A percentile compares a stretch with the other conserved stretches of the same genome.
These are phyloP conservation scores for Tephrocybe sp. DNA, from an alignment of 768 basidiomycete species.

Conservation along the genomic window DNA sequence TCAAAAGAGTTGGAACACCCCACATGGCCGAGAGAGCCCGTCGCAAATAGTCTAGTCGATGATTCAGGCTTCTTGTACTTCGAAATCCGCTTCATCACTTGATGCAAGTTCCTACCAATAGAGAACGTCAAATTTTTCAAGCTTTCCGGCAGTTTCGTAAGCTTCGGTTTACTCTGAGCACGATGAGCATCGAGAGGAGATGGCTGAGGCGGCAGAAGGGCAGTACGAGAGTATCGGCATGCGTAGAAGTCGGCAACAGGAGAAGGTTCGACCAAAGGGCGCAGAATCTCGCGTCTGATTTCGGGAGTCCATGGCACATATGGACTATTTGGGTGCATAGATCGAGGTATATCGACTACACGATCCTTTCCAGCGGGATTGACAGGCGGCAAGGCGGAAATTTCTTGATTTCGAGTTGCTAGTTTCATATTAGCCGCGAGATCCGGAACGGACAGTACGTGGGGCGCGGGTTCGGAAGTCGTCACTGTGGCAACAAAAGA, in stretches of 20 bases:
- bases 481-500: constrained; percentile 33
- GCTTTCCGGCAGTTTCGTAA: constrained; percentile 29
- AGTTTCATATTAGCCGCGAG: neutral
- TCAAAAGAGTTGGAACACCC: constrained; percentile 16
- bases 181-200: constrained; percentile 12
- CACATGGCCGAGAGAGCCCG: constrained; percentile 13
- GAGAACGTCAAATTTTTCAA: constrained; percentile 29
- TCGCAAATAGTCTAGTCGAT: neutral
- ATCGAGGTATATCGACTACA: constrained; percentile 24
- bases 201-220: constrained; percentile 43
- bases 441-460: neutral
- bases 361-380: neutral
- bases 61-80: constrained; percentile 14
- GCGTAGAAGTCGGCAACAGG: constrained; percentile 31
- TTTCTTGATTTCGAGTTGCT: constrained; percentile 5
- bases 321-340: constrained; percentile 54
- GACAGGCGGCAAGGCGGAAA: neutral
- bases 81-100: constrained; percentile 22
- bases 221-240: constrained; percentile 33
- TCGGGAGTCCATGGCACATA: constrained; percentile 50
- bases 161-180: neutral
- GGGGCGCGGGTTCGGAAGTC: constrained; percentile 15
- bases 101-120: constrained; percentile 25
- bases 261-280: constrained; percentile 36
- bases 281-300: constrained; percentile 42